These are phyloP conservation scores for Lolium perenne DNA, from an alignment of 176 grass and related monocot species.

Conservation along the genomic window DNA sequence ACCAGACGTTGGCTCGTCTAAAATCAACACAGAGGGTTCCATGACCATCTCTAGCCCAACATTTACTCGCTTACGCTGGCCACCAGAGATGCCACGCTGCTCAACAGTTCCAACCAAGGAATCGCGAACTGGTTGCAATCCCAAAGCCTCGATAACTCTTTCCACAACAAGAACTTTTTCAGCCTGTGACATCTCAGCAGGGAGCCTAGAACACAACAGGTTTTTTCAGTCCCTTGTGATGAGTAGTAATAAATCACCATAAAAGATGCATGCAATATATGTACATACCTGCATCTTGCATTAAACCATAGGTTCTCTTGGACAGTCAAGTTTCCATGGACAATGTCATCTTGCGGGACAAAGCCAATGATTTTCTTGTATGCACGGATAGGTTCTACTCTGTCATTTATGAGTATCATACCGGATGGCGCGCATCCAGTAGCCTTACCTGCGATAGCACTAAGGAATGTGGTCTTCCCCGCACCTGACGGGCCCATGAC, in stretches of 20 bases:
- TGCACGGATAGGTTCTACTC: slow-evolving; percentile 72
- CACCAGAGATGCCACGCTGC: slow-evolving; percentile 88
- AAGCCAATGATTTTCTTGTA: slow-evolving; percentile 98
- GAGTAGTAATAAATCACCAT: not conserved
- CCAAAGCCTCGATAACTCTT: slow-evolving; percentile 85
- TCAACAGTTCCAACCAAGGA: slow-evolving; percentile 93
- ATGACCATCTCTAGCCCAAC: slow-evolving; percentile 97
- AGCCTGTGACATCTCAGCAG: slow-evolving; percentile 79
- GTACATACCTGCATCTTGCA: slow-evolving; percentile 78
- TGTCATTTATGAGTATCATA: slow-evolving; percentile 79
- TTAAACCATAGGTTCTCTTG: slow-evolving; percentile 97
- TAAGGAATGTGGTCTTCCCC: slow-evolving; percentile 92
- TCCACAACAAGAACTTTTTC: slow-evolving; percentile 94
- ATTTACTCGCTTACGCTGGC: slow-evolving; percentile 91
- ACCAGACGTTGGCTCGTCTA: slow-evolving; percentile 92
- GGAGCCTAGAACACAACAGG: slow-evolving; percentile 58
- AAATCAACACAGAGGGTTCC: slow-evolving; percentile 84
- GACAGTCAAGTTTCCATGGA: slow-evolving; percentile 95
- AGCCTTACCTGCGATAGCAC: slow-evolving; percentile 83
- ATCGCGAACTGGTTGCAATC: slow-evolving; percentile 78
- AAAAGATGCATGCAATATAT: not conserved
- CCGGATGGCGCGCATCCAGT: slow-evolving; percentile 71
- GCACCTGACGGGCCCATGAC: slow-evolving; percentile 97
- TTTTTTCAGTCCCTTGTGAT: not conserved
- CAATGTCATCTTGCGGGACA: slow-evolving; percentile 95